Evolutionary conservation across 495 filamentous ascomycete genomes (phyloP).

Genomic region (Neurospora intermedia): DNA sequence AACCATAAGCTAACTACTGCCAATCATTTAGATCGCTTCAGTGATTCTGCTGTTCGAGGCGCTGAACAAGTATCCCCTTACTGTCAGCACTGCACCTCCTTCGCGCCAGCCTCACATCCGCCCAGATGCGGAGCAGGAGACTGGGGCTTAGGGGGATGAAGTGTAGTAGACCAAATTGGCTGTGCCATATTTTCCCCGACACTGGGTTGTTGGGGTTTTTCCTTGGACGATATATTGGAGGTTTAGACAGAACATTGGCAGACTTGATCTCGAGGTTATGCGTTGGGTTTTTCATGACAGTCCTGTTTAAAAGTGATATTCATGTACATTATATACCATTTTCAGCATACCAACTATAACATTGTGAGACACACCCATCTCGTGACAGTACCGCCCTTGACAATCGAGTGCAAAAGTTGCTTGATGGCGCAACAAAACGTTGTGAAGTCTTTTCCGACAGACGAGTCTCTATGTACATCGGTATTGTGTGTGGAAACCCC

Average conservation of each 20-base stretch:
- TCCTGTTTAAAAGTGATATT: too few species aligned
- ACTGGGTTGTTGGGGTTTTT: background rate
- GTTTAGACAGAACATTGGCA: background rate
- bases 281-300: too few species aligned
- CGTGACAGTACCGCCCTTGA: background rate
- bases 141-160: background rate
- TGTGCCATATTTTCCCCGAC: background rate
- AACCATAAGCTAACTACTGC: background rate
- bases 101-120: background rate
- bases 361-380: background rate
- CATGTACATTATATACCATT: background rate
- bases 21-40: slow-evolving; percentile 36
- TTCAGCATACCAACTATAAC: background rate
- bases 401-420: background rate
- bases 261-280: background rate
- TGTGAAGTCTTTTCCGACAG: too few species aligned
- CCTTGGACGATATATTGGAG: background rate
- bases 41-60: slow-evolving; percentile 56
- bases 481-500: too few species aligned
- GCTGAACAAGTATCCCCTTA: slow-evolving; percentile 50
- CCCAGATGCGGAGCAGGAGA: background rate
- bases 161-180: background rate
- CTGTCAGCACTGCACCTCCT: slow-evolving; percentile 11
- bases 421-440: too few species aligned
- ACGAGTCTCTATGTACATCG: too few species aligned